Percentiles rank a stretch among this genome's conserved stretches.
Evolutionary conservation across 345 rosid species (phyloP).

Genomic region (Acer negundo): DNA sequence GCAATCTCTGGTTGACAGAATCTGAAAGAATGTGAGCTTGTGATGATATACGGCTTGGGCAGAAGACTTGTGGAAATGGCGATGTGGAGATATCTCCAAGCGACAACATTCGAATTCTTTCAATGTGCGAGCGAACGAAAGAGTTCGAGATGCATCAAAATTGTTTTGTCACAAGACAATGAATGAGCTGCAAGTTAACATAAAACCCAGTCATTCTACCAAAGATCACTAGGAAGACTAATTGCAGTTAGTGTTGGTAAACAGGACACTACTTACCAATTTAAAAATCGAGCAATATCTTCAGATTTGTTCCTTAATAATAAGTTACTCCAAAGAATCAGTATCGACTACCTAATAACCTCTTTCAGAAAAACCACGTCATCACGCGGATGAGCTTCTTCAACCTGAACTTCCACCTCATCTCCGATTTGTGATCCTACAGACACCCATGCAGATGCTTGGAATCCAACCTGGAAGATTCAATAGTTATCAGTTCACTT

Average conservation of each 20-base stretch:
- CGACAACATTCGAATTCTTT: not conserved
- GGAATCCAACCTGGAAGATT: conserved; percentile 73
- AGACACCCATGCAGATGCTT: conserved; percentile 80
- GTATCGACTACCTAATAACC: conserved; percentile 32
- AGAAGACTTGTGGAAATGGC: not conserved
- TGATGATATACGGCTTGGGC: not conserved
- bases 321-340: conserved; percentile 15
- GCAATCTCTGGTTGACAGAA: conserved; percentile 12
- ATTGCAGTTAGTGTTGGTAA: not conserved
- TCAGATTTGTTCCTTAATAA: conserved; percentile 14
- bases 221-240: not conserved
- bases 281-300: conserved; percentile 17
- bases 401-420: conserved; percentile 76
- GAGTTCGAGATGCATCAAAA: conserved; percentile 4
- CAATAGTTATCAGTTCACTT: conserved; percentile 8
- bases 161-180: not conserved
- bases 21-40: not conserved
- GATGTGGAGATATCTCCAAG: not conserved
- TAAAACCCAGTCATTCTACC: not conserved
- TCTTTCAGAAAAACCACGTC: conserved; percentile 72
- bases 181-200: conserved; percentile 18
- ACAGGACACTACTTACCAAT: conserved; percentile 29
- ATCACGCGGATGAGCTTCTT: conserved; percentile 84
- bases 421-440: conserved; percentile 75
- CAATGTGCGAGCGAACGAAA: not conserved